Percentiles rank a stretch among this genome's conserved stretches.
Evolutionary conservation across 176 grass and related monocot genomes (phyloP).

Genomic region (Thinopyrum elongatum): DNA sequence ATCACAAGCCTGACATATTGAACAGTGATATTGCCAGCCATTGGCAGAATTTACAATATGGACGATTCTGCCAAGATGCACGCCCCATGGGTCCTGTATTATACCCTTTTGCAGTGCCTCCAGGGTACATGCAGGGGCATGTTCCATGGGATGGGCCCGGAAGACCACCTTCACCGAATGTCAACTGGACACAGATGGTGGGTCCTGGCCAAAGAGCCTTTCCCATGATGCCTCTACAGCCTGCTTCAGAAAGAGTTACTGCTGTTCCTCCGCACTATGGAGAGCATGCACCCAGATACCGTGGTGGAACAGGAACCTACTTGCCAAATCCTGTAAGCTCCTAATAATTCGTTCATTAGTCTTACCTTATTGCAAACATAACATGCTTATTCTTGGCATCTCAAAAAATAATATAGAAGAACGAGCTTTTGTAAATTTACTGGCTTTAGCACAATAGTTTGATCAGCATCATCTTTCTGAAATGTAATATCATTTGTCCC

Average conservation of each 20-base stretch:
- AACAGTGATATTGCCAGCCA: constrained; percentile 73
- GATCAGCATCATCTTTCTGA: constrained; percentile 9
- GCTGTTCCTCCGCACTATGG: constrained; percentile 37
- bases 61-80: constrained; percentile 64
- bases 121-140: constrained; percentile 54
- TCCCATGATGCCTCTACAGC: constrained; percentile 68
- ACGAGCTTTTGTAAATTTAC: not conserved
- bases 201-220: constrained; percentile 46
- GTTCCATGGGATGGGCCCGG: constrained; percentile 71
- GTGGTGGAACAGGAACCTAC: constrained; percentile 90
- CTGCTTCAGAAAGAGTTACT: constrained; percentile 47
- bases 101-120: constrained; percentile 46
- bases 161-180: constrained; percentile 59
- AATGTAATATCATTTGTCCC: not conserved
- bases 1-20: constrained; percentile 73
- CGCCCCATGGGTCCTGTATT: constrained; percentile 33
- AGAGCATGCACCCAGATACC: constrained; percentile 79
- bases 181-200: constrained; percentile 61
- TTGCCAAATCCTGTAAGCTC: constrained; percentile 93
- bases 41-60: constrained; percentile 65
- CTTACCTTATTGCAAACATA: constrained; percentile 6
- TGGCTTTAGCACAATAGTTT: not conserved
- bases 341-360: constrained; percentile 20
- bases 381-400: constrained; percentile 15
- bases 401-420: not conserved